Evolutionary conservation across 129 eudicot genomes (phyloP).

Genomic region (Flaveria ramosissima): DNA sequence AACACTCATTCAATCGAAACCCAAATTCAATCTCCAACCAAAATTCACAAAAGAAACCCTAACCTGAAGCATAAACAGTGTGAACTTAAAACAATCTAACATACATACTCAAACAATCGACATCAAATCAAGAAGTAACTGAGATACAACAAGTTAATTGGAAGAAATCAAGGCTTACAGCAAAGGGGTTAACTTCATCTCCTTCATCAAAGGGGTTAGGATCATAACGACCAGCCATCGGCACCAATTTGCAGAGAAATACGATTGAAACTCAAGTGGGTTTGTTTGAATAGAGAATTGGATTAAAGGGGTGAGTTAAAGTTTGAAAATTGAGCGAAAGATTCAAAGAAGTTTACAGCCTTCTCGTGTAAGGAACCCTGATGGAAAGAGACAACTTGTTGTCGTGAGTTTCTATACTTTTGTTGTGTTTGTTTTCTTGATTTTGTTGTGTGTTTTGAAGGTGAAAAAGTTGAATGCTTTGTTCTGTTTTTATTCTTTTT

Average conservation of each 20-base stretch:
- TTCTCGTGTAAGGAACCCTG: no score
- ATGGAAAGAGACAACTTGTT: no score
- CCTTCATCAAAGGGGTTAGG: constrained; percentile 42
- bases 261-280: background rate
- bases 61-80: constrained; percentile 19
- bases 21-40: background rate
- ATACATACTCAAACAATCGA: background rate
- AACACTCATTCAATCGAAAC: constrained; percentile 1
- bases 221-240: constrained; percentile 36
- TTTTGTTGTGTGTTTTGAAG: no score
- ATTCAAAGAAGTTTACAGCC: background rate
- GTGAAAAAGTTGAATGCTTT: no score
- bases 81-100: background rate
- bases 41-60: constrained; percentile 29
- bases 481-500: no score
- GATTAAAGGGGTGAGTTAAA: constrained; percentile 1
- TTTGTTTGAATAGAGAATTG: background rate
- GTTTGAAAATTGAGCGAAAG: background rate
- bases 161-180: constrained; percentile 24
- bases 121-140: background rate
- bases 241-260: background rate
- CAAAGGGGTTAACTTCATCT: constrained; percentile 39
- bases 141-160: background rate
- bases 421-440: no score
- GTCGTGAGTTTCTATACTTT: no score